Percentiles rank a stretch among this genome's conserved stretches.
Conservation (phyloP, 1,139 yeast genomes). For the Zygoascus hellenicus region DNA sequence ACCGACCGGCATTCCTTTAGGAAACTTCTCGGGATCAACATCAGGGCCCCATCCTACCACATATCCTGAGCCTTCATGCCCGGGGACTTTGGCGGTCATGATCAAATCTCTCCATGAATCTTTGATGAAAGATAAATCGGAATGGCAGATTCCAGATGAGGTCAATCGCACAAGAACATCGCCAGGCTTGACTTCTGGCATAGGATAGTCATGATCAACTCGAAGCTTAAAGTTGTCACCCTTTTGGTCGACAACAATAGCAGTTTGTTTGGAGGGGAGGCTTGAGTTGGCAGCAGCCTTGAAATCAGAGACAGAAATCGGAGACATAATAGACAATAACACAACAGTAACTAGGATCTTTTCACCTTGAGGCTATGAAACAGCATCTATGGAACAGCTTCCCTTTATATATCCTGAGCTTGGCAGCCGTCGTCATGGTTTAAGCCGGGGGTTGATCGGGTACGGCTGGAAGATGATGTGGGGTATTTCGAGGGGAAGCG, state of each 20-base stretch:
- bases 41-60: constrained; percentile 24
- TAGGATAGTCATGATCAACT: constrained; percentile 26
- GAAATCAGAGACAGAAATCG: neutral
- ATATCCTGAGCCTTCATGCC: constrained; percentile 29
- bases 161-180: constrained; percentile 28
- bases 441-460: no score
- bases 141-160: constrained; percentile 37
- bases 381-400: no score
- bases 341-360: no score
- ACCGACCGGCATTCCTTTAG: constrained; percentile 24
- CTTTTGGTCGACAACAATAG: constrained; percentile 20
- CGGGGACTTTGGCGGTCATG: constrained; percentile 17
- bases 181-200: constrained; percentile 26
- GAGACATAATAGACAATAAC: neutral
- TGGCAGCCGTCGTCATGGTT: no score
- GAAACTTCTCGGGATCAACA: constrained; percentile 17
- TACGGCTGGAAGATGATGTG: no score
- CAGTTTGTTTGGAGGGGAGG: constrained; percentile 27
- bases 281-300: constrained; percentile 3
- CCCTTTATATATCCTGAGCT: no score
- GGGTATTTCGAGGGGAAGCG: no score
- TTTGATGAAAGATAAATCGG: constrained; percentile 30
- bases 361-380: no score
- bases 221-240: constrained; percentile 20
- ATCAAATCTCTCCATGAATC: constrained; percentile 22